Percentiles rank a stretch among this genome's conserved stretches.
phyloP scores from a whole-genome alignment of 2,329 filamentous ascomycete species.

The Macroventuria anomochaeta region DNA sequence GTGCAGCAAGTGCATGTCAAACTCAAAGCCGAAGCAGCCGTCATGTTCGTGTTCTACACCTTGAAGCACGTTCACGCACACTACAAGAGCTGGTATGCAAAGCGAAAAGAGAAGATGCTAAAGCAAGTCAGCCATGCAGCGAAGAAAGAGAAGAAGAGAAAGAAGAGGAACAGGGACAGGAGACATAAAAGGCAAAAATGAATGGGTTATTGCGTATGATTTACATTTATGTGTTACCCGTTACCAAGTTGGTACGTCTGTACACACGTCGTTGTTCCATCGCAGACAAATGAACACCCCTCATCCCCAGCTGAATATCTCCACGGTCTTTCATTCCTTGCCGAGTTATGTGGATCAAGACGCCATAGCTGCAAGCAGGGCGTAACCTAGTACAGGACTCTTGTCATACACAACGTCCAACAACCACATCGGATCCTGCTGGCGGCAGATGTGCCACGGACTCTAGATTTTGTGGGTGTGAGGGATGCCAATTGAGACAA shows the following conservation, averaged over 20 bases:
- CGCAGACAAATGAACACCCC: too few relatives aligned
- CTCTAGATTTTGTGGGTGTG: not conserved
- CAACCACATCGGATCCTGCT: not conserved
- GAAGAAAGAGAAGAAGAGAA: not conserved
- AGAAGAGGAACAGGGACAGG: not conserved
- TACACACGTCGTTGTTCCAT: too few relatives aligned
- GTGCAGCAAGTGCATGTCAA: constrained; percentile 23
- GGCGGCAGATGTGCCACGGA: not conserved
- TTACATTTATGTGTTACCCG: too few relatives aligned
- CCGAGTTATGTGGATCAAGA: too few relatives aligned
- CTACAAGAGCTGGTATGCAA: constrained; percentile 11
- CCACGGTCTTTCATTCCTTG: too few relatives aligned
- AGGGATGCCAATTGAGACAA: not conserved
- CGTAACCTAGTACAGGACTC: too few relatives aligned
- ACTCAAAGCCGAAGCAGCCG: constrained; percentile 26
- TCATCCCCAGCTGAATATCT: too few relatives aligned
- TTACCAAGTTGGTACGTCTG: too few relatives aligned
- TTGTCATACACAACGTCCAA: not conserved
- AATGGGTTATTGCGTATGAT: not conserved
- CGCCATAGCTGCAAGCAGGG: too few relatives aligned
- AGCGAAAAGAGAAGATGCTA: not conserved
- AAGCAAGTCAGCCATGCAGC: not conserved
- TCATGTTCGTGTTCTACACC: constrained; percentile 17
- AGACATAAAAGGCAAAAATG: not conserved
- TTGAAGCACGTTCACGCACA: constrained; percentile 9